Conservation (phyloP, 371 early-diverging fungal genomes). For the Entomophthora muscae region DNA sequence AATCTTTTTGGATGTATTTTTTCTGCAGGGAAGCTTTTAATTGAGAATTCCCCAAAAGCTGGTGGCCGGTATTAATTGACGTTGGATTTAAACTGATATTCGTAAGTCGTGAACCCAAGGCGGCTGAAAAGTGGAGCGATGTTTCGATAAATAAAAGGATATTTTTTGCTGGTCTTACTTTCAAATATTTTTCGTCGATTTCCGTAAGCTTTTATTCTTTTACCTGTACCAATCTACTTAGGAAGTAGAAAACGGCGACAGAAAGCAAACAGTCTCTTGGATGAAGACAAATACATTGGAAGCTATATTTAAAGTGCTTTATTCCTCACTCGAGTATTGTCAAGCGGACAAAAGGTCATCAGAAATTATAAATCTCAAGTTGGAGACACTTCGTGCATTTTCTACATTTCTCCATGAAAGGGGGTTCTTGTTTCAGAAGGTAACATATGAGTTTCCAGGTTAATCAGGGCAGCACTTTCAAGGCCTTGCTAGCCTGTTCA, state of each 20-base stretch:
- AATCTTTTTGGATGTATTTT: not conserved
- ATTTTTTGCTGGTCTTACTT: not conserved
- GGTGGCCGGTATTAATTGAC: not conserved
- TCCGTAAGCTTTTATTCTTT: not conserved
- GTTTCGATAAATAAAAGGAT: not conserved
- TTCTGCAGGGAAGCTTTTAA: not conserved
- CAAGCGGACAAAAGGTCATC: not conserved
- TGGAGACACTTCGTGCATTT: not conserved
- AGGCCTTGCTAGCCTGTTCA: not conserved
- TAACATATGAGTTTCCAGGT: not conserved
- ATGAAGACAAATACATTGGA: not conserved
- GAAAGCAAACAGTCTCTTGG: not conserved
- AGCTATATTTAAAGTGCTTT: not conserved
- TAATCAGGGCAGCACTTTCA: not conserved
- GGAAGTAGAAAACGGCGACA: not conserved
- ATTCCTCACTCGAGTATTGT: not conserved
- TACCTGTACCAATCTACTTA: not conserved
- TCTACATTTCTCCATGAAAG: not conserved
- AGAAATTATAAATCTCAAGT: not conserved
- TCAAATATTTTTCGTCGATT: not conserved
- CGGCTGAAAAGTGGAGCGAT: not conserved
- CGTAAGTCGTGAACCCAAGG: not conserved
- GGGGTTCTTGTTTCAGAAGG: not conserved
- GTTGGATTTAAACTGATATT: not conserved
- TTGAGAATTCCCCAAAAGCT: not conserved